These are phyloP conservation scores for Nannochloropsis granulata DNA, from an alignment of 108 stramenopile genomes.

Conservation along the genomic window DNA sequence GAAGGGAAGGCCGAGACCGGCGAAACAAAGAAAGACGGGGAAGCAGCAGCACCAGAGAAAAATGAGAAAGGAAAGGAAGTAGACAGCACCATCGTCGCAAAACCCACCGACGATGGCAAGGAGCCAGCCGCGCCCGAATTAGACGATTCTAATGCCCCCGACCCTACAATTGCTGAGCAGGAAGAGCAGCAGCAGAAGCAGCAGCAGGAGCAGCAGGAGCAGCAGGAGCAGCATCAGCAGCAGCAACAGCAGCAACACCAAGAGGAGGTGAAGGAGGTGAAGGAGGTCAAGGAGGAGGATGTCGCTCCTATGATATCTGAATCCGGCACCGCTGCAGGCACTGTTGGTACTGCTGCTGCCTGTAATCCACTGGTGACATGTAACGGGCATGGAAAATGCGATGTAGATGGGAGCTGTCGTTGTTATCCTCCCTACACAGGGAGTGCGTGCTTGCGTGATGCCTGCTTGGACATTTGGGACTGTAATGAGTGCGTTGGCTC, in stretches of 20 bases:
- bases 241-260: no score
- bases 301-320: background rate
- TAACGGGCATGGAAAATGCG: background rate
- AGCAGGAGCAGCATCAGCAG: no score
- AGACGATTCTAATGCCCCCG: no score
- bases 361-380: background rate
- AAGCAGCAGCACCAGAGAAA: background rate
- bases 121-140: no score
- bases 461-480: background rate
- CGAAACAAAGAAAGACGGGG: background rate
- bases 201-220: no score
- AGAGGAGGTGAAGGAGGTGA: no score
- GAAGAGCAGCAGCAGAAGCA: no score
- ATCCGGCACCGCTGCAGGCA: no score
- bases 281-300: background rate
- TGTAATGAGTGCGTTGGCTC: background rate
- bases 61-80: no score
- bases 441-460: background rate
- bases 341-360: background rate
- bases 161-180: no score
- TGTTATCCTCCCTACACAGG: background rate
- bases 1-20: background rate
- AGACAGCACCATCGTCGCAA: no score
- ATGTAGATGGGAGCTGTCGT: background rate
- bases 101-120: no score